Conservation (phyloP, 2,329 filamentous ascomycete species). For the Huntiella omanensis region DNA sequence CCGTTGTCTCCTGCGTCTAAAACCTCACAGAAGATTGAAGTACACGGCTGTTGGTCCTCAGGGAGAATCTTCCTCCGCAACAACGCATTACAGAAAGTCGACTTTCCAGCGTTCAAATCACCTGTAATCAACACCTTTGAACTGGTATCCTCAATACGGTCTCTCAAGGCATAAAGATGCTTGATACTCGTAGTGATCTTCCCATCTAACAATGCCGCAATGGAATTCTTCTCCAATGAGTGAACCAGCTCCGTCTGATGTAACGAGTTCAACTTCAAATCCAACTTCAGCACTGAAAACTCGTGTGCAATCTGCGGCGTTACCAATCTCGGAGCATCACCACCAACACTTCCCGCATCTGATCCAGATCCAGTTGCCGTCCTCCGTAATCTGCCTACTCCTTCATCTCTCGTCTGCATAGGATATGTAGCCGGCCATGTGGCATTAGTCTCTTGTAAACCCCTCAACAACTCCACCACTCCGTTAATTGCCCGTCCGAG, state of each 20-base stretch:
- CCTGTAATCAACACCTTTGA: conserved; percentile 95
- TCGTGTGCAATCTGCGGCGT: conserved; percentile 87
- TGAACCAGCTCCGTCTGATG: conserved; percentile 85
- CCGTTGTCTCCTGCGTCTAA: conserved; percentile 81
- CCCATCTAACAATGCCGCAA: conserved; percentile 77
- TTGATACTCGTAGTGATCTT: conserved; percentile 90
- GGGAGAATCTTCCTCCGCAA: conserved; percentile 80
- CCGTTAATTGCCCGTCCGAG: conserved; percentile 76
- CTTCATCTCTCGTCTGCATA: conserved; percentile 49
- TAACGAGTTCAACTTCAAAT: conserved; percentile 72
- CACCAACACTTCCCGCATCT: conserved; percentile 35
- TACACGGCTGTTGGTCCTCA: conserved; percentile 95
- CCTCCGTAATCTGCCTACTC: conserved; percentile 7
- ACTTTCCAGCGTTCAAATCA: conserved; percentile 93
- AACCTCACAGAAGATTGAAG: conserved; percentile 95
- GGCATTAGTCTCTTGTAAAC: conserved; percentile 72
- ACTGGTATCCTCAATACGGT: conserved; percentile 90
- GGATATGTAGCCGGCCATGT: conserved; percentile 93
- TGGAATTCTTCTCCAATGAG: conserved; percentile 78
- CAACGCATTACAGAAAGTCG: conserved; percentile 96
- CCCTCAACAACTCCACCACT: conserved; percentile 66
- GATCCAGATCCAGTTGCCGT: conserved; percentile 36
- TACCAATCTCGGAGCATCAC: conserved; percentile 58
- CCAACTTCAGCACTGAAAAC: conserved; percentile 86
- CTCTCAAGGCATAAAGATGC: conserved; percentile 68